Conservation (phyloP, 768 basidiomycete species). For the Suillus decipiens region DNA sequence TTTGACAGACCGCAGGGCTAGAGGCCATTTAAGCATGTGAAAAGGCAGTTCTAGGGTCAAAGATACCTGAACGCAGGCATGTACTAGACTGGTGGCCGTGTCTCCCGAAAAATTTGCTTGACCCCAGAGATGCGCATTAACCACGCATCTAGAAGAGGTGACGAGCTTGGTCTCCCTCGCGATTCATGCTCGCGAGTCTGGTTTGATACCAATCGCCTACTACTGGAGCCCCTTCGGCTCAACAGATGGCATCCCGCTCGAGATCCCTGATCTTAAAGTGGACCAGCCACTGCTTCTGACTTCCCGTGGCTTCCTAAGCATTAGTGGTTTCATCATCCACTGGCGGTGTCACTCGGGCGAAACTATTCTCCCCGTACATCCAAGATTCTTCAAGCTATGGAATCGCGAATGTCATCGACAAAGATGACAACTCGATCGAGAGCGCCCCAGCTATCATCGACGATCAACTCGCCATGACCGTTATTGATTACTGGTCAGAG, state of each 20-base stretch:
- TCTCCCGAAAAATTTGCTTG: constrained; percentile 45
- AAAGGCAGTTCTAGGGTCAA: background rate
- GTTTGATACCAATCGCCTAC: constrained; percentile 38
- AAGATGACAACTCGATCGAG: too few species aligned
- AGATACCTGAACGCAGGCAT: constrained; percentile 56
- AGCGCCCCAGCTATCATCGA: constrained; percentile 20
- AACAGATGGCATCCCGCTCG: constrained; percentile 41
- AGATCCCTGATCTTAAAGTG: constrained; percentile 29
- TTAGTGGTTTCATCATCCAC: too few species aligned
- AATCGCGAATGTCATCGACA: too few species aligned
- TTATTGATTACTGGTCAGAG: constrained; percentile 23
- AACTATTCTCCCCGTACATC: too few species aligned
- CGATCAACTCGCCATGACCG: constrained; percentile 15
- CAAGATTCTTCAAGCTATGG: too few species aligned
- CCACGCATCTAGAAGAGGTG: constrained; percentile 50
- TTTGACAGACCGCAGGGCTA: constrained; percentile 45
- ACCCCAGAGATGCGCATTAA: constrained; percentile 55
- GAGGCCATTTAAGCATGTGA: background rate
- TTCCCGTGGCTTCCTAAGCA: too few species aligned
- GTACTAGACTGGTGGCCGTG: too few species aligned
- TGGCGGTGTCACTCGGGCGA: too few species aligned
- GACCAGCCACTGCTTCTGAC: constrained; percentile 37
- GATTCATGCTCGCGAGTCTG: constrained; percentile 24
- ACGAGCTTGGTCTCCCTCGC: too few species aligned
- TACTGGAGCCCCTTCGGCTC: constrained; percentile 63